Evolutionary conservation across 345 rosid species (phyloP), one percentile per base, ranked within the genome.

Genomic region (Toxicodendron radicans): DNA sequence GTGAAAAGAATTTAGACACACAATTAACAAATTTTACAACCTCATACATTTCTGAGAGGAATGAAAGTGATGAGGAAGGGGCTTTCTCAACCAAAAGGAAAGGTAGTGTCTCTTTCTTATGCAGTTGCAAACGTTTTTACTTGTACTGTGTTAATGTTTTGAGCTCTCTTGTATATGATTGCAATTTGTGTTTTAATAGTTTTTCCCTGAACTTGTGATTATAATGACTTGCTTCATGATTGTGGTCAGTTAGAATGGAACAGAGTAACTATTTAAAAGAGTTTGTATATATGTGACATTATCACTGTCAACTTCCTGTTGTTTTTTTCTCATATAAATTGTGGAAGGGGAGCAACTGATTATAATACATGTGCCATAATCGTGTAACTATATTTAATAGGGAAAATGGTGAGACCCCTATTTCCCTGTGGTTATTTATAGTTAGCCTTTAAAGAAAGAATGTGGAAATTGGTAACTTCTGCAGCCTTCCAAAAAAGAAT

Each of bases 41-140:
- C 21, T 23, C 74, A 45, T 12, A 33, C 51, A 41, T 54, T 69
- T 58, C 73, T 33, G 72, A 66, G 60, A 75, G 58, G 62, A 69
- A 78, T 56, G 71, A 64, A 70, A 66, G 30, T 49, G 62, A 67
- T 45, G 73, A 54, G 60, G 67, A 68, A 18, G 57, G 16, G 58
- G 48, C 49, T 23, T 51, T 70, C 20, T 82, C 82, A 67, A 58
- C 86, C 70, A 68, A 68, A 59, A 68, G 24, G 33, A 79, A 78
- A 88, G 89, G 88, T 84, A 74, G 12, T 21, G 38, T 72, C 7
- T 35, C 7, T 23, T 59, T 60, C 18, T 57, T 23, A 45, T 27
- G 30, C 17, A 14, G 45, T 3, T 17, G 58, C n/a, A 46, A 17
- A 4, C 24, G 27, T 58, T 48, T 10, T 43, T 70, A 41, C 24